phyloP scores from a whole-genome alignment of 352 stramenopile genomes.

The Albugo candida region DNA sequence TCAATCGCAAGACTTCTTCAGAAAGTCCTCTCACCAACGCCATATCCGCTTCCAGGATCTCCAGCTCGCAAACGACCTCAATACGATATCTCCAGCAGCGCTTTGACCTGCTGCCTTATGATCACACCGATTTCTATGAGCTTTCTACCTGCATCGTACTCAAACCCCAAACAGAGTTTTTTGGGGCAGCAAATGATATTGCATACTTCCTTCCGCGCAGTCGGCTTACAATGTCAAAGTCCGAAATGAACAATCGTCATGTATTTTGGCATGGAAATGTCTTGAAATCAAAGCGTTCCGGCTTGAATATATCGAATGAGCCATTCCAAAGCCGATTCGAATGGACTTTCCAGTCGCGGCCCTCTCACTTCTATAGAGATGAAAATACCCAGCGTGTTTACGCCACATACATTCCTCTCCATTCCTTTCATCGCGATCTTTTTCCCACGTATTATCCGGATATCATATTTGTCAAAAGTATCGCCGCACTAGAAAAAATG shows the following conservation, averaged over 20 bases:
- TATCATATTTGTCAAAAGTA: conserved; percentile 38
- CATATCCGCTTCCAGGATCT: conserved; percentile 13
- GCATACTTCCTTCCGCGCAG: conserved; percentile 33
- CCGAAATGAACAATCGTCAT: conserved; percentile 21
- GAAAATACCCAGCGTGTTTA: conserved; percentile 13
- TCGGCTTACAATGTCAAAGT: conserved; percentile 15
- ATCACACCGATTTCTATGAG: conserved; percentile 21
- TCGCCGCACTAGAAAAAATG: conserved; percentile 35
- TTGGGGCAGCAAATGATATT: conserved; percentile 17
- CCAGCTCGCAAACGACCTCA: conserved; percentile 9
- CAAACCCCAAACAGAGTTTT: conserved; percentile 10
- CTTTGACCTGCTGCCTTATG: conserved; percentile 31
- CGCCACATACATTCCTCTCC: conserved; percentile 17
- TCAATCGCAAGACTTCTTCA: not conserved
- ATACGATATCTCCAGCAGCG: conserved; percentile 32
- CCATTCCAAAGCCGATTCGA: not conserved
- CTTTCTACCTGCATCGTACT: conserved; percentile 38
- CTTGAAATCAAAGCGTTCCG: too few relatives aligned
- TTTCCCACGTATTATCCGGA: conserved; percentile 25
- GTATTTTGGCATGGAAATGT: not conserved
- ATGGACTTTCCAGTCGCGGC: not conserved
- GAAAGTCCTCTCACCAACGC: not conserved
- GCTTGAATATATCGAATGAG: too few relatives aligned
- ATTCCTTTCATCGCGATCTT: conserved; percentile 9
- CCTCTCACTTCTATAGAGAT: conserved; percentile 2